Evolutionary conservation across 495 filamentous ascomycete species (phyloP), one percentile per base, ranked within the genome.

Genomic region (Talaromyces trachyspermus): DNA sequence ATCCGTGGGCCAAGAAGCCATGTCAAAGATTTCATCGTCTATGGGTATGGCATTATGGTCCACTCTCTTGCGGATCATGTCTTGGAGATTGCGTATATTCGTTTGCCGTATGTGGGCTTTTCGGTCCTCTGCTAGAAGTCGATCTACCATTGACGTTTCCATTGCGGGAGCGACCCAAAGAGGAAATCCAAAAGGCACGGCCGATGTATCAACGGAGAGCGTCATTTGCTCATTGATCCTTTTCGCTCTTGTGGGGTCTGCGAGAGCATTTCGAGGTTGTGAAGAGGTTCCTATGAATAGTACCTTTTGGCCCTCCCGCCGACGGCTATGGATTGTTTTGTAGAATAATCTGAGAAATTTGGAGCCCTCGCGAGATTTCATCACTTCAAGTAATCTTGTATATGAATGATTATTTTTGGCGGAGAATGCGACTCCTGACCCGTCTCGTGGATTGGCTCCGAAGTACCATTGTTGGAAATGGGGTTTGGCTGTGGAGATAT

Each of bases 311-410:
- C 89, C 89, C 25, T 74, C 70, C 32, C 68, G 70, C 66, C 89
- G 79, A 39, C 81, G 72, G 46, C 77, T 76, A 49, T 86, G 75
- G 22, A 94, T 80, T n/a, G 82, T 69, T 48, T 80, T 73, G 37
- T 84, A 79, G 7, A 98, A 63, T 37, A 80, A 77, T 19, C 56
- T 58, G 4, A 96, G 59, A 18, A 92, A 70, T 23, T 69, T 72
- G 1, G 74, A 59, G n/a, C 86, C 84, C 15, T 81, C 75, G 7
- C 69, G 56, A 1, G 84, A 80, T 43, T 68, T 66, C 52, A 73
- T 76, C 10, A 70, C 35, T 92, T 85, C 20, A 79, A 78, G 55
- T 88, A 88, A 57, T 95, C 89, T 53, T 83, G 78, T 8, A 97
- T 63, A 40, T 89, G 84, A 7, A 98, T 66, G 48, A 96, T 87